A percentile compares a stretch with the other conserved stretches of the same genome.
Conservation (phyloP, 768 basidiomycete genomes). For the Suillus fuscotomentosus region DNA sequence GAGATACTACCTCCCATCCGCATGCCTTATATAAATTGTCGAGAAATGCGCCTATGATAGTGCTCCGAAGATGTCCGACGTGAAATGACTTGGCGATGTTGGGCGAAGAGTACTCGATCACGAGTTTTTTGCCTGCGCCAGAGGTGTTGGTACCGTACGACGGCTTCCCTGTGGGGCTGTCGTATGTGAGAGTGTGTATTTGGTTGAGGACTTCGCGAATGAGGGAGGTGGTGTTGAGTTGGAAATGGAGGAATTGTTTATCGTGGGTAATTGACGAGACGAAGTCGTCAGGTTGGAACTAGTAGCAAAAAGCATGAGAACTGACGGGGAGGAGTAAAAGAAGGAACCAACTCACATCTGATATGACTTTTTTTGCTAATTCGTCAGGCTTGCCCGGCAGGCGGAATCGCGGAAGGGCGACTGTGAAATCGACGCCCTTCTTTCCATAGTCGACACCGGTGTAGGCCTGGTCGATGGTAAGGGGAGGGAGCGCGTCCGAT, state of each 20-base stretch:
- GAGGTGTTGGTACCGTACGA: conserved; percentile 81
- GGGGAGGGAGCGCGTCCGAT: conserved; percentile 58
- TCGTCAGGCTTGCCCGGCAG: conserved; percentile 82
- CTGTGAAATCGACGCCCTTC: conserved; percentile 91
- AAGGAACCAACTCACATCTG: conserved; percentile 50
- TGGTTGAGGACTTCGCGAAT: conserved; percentile 67
- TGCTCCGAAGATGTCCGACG: conserved; percentile 93
- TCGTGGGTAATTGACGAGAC: conserved; percentile 67
- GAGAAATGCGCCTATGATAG: conserved; percentile 98
- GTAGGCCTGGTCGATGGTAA: conserved; percentile 79
- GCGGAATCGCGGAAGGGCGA: conserved; percentile 90
- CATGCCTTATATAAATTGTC: conserved; percentile 87
- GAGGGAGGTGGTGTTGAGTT: conserved; percentile 62
- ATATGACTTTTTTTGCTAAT: conserved; percentile 70
- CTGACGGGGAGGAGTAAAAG: too few species aligned
- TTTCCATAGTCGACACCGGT: conserved; percentile 86
- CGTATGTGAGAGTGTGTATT: conserved; percentile 69
- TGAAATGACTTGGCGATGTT: conserved; percentile 99
- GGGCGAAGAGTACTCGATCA: conserved; percentile 78
- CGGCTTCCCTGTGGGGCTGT: conserved; percentile 53
- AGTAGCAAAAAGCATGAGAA: not conserved
- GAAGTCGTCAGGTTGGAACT: conserved; percentile 88
- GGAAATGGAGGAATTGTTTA: conserved; percentile 84
- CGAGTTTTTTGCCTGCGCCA: conserved; percentile 77
- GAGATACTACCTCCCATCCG: conserved; percentile 87